These are phyloP conservation scores for Ustilago tritici DNA, from an alignment of 1,284 basidiomycete genomes.

Conservation along the genomic window DNA sequence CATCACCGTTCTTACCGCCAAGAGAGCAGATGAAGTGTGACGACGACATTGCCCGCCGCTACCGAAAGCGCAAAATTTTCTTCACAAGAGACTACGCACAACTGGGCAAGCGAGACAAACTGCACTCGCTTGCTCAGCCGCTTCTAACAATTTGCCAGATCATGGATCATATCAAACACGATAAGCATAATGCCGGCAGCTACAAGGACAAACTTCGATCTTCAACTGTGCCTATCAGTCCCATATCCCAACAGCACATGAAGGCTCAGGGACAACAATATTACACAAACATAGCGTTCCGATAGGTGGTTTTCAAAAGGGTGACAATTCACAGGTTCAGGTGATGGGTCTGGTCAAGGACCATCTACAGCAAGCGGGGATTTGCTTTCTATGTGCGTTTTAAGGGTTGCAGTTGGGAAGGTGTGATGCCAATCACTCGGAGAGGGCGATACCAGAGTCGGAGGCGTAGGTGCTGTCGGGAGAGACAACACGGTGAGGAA, in stretches of 20 bases:
- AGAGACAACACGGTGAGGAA: constrained; percentile 56
- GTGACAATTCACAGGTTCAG: constrained; percentile 13
- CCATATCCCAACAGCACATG: neutral
- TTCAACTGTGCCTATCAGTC: neutral
- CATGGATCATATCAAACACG: too few species aligned
- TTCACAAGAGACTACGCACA: too few species aligned
- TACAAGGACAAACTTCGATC: too few species aligned
- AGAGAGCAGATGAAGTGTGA: too few species aligned
- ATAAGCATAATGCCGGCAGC: too few species aligned
- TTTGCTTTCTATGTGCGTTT: neutral
- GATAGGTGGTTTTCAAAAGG: neutral
- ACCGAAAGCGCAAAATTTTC: too few species aligned
- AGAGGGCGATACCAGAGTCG: constrained; percentile 66
- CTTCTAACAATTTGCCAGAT: too few species aligned
- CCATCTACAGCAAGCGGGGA: neutral
- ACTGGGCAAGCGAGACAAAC: too few species aligned
- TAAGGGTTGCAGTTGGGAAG: neutral
- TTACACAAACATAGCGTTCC: neutral
- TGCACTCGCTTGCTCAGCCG: too few species aligned
- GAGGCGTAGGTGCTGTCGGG: constrained; percentile 57
- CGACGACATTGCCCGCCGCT: too few species aligned
- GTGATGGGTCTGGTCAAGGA: constrained; percentile 1
- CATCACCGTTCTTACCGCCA: too few species aligned
- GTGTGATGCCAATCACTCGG: constrained; percentile 40
- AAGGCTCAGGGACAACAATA: neutral